Conservation (phyloP, 1,139 yeast species). For the Candida glucosophila region DNA sequence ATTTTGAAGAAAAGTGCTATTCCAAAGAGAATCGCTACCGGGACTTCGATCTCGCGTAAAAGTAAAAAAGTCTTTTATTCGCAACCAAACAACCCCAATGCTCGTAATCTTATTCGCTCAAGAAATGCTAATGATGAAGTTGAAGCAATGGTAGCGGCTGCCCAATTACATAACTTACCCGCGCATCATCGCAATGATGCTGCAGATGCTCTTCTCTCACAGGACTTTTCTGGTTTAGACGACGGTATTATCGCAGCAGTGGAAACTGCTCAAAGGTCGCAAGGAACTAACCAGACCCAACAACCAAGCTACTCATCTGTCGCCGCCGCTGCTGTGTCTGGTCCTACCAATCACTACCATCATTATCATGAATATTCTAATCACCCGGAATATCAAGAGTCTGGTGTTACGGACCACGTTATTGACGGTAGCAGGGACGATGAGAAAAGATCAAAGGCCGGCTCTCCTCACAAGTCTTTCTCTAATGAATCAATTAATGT, state of each 20-base stretch:
- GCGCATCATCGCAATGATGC: slow-evolving; percentile 18
- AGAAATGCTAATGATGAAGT: slow-evolving; percentile 19
- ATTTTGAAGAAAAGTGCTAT: slow-evolving; percentile 17
- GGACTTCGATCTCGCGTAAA: slow-evolving; percentile 6
- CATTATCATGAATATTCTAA: slow-evolving; percentile 11
- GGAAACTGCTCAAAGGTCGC: slow-evolving; percentile 49
- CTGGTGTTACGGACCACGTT: too few relatives aligned
- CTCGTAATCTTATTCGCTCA: slow-evolving; percentile 14
- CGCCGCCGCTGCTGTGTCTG: slow-evolving; percentile 31
- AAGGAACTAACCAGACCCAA: slow-evolving; percentile 7
- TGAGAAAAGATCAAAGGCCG: slow-evolving; percentile 3
- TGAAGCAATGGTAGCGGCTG: slow-evolving; percentile 29
- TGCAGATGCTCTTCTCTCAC: slow-evolving; percentile 19
- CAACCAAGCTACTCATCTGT: slow-evolving; percentile 31
- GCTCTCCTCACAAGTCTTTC: slow-evolving; percentile 1
- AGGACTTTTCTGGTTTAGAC: slow-evolving; percentile 36
- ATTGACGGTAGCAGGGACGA: too few relatives aligned
- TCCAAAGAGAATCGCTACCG: slow-evolving; percentile 13
- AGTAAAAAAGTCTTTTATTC: slow-evolving; percentile 10
- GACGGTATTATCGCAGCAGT: slow-evolving; percentile 60
- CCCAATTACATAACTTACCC: slow-evolving; percentile 25
- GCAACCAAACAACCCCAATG: slow-evolving; percentile 16
- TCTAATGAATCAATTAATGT: too few relatives aligned
- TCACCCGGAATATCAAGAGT: slow-evolving; percentile 11
- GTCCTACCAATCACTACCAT: slow-evolving; percentile 13